Percentiles rank a stretch among this genome's conserved stretches.
Evolutionary conservation across 2,329 filamentous ascomycete genomes (phyloP).

Genomic region (Neurospora sp.): DNA sequence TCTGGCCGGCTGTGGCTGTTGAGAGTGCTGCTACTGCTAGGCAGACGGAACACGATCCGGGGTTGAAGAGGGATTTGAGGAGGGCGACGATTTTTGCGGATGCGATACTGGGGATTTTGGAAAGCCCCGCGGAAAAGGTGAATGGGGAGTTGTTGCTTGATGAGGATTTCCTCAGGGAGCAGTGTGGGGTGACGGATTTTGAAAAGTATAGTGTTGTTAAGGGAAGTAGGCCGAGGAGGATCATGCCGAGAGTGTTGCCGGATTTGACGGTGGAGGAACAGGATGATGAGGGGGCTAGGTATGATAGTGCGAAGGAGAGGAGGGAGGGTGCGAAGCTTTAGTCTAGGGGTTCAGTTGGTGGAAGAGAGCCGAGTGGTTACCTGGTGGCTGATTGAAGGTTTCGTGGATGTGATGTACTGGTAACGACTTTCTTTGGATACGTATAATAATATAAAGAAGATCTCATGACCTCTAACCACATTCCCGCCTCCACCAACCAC

Average conservation of each 20-base stretch:
- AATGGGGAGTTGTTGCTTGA: conserved; percentile 67
- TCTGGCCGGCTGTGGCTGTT: conserved; percentile 73
- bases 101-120: conserved; percentile 63
- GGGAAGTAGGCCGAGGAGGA: conserved; percentile 55
- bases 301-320: conserved; percentile 48
- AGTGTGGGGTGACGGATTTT: conserved; percentile 59
- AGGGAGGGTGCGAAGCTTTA: conserved; percentile 8
- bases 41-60: conserved; percentile 26
- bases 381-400: neutral
- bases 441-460: neutral
- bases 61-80: conserved; percentile 43
- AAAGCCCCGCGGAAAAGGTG: conserved; percentile 46
- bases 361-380: neutral
- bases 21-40: conserved; percentile 65
- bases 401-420: neutral
- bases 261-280: conserved; percentile 66
- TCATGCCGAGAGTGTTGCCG: conserved; percentile 66
- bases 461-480: neutral
- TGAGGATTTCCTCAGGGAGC: conserved; percentile 65
- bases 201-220: conserved; percentile 59
- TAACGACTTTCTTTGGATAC: neutral
- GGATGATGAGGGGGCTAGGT: conserved; percentile 63
- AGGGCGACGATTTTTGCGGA: conserved; percentile 69
- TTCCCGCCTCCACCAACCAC: neutral
- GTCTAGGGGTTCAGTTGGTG: neutral